These are phyloP conservation scores for Penicillium cinerascens DNA, from an alignment of 495 filamentous ascomycete species.

Conservation along the genomic window DNA sequence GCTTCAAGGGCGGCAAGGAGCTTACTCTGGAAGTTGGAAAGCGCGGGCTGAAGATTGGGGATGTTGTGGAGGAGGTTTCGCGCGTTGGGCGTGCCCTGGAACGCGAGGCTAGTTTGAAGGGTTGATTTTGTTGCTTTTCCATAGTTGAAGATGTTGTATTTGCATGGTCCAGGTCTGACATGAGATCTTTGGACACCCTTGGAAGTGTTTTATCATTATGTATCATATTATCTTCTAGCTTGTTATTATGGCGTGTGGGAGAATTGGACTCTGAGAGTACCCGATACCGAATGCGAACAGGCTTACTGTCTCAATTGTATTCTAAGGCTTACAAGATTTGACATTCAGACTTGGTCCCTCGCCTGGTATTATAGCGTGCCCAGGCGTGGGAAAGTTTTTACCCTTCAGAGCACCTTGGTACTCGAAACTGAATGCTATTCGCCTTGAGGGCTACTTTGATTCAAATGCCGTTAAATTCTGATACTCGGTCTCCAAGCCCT, in stretches of 20 bases:
- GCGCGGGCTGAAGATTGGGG: constrained; percentile 78
- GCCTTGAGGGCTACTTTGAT: too few species aligned
- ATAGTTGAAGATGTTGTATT: not conserved
- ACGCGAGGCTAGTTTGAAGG: constrained; percentile 75
- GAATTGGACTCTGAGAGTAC: not conserved
- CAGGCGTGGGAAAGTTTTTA: too few species aligned
- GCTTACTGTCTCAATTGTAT: not conserved
- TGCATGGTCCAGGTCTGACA: constrained; percentile 1
- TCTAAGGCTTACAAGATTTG: too few species aligned
- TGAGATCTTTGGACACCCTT: constrained; percentile 1
- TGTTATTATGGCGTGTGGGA: constrained; percentile 6
- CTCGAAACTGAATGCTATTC: too few species aligned
- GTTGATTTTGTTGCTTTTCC: constrained; percentile 30
- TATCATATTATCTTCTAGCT: constrained; percentile 22
- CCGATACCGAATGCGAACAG: not conserved
- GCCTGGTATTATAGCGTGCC: too few species aligned
- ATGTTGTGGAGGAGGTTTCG: constrained; percentile 84
- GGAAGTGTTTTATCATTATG: constrained; percentile 24
- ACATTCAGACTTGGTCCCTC: too few species aligned
- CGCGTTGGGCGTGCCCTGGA: constrained; percentile 78
- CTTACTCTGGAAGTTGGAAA: constrained; percentile 70
- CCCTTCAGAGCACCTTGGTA: too few species aligned
- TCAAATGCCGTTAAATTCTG: too few species aligned
- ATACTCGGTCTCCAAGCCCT: too few species aligned
- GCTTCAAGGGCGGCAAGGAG: constrained; percentile 61